Percentiles rank a stretch among this genome's conserved stretches.
phyloP scores from a whole-genome alignment of 768 basidiomycete genomes.

The Agaricus sinodeliciosus region DNA sequence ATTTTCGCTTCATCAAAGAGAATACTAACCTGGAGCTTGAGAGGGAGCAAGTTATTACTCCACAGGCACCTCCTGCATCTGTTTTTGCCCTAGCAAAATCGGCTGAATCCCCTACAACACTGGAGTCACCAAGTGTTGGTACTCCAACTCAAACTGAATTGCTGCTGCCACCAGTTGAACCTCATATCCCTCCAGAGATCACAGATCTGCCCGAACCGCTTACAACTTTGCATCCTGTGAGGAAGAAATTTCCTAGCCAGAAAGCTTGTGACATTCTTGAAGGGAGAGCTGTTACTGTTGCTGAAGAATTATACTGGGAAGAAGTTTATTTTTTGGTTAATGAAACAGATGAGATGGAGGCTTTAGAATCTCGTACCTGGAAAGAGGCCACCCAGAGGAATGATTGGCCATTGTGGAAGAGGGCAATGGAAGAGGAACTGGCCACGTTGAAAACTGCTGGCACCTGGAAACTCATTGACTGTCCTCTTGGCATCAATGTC shows the following conservation, averaged over 20 bases:
- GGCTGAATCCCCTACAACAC: too few relatives aligned
- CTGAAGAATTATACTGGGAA: background rate
- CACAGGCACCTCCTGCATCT: too few relatives aligned
- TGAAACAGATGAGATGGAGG: slow-evolving; percentile 11
- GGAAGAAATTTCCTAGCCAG: background rate
- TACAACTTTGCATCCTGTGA: too few relatives aligned
- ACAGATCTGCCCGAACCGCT: background rate
- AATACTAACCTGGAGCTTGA: slow-evolving; percentile 20
- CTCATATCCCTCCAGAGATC: slow-evolving; percentile 10
- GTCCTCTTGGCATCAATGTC: slow-evolving; percentile 16
- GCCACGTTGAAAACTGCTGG: slow-evolving; percentile 16
- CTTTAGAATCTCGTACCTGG: slow-evolving; percentile 14
- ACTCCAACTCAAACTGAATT: too few relatives aligned
- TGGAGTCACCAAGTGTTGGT: too few relatives aligned
- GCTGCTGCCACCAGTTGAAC: too few relatives aligned
- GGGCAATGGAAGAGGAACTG: slow-evolving; percentile 23
- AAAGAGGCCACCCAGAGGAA: slow-evolving; percentile 12
- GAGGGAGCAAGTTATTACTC: background rate
- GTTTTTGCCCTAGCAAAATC: too few relatives aligned
- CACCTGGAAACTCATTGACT: slow-evolving; percentile 22
- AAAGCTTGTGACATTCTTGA: background rate
- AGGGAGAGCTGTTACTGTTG: background rate
- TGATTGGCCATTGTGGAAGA: slow-evolving; percentile 19
- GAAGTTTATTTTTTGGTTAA: background rate
- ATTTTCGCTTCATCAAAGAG: slow-evolving; percentile 14